Evolutionary conservation across 768 basidiomycete species (phyloP).

Genomic region (Tulasnella sp.): DNA sequence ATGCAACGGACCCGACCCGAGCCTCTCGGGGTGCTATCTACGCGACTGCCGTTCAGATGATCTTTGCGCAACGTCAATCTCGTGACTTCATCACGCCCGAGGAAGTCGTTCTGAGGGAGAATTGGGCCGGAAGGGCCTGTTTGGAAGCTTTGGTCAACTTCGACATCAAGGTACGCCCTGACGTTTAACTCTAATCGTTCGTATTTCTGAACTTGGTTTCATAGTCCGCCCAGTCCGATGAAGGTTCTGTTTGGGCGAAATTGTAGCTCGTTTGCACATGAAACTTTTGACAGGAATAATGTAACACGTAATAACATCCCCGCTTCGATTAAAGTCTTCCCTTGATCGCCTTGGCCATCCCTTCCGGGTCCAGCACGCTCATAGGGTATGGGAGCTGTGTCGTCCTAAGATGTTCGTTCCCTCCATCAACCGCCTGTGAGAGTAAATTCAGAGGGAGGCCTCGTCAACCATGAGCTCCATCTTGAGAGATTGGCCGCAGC

Average conservation of each 20-base stretch:
- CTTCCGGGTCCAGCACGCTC: conserved; percentile 34
- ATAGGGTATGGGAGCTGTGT: conserved; percentile 24
- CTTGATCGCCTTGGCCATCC: conserved; percentile 31
- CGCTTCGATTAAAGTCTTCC: conserved; percentile 31
- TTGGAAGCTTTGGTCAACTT: conserved; percentile 53
- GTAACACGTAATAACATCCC: background rate
- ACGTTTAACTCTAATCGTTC: background rate
- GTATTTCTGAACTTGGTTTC: background rate
- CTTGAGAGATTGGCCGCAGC: too few relatives aligned
- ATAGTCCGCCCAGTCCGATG: conserved; percentile 10
- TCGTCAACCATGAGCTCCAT: too few relatives aligned
- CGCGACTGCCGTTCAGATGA: conserved; percentile 77
- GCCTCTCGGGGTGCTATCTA: conserved; percentile 42
- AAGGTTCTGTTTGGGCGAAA: conserved; percentile 2
- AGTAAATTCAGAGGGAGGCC: too few relatives aligned
- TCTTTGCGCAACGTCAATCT: conserved; percentile 71
- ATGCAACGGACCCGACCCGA: background rate
- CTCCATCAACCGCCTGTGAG: too few relatives aligned
- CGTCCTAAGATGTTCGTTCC: conserved; percentile 16
- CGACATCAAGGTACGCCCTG: conserved; percentile 29
- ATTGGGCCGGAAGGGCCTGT: conserved; percentile 43
- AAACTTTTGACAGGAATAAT: background rate
- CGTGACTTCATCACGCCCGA: conserved; percentile 71
- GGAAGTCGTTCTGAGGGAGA: conserved; percentile 55
- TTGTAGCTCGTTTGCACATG: background rate